A percentile compares a stretch with the other conserved stretches of the same genome.
Evolutionary conservation across 768 basidiomycete genomes (phyloP).

Genomic region (Tulasnella sp.): DNA sequence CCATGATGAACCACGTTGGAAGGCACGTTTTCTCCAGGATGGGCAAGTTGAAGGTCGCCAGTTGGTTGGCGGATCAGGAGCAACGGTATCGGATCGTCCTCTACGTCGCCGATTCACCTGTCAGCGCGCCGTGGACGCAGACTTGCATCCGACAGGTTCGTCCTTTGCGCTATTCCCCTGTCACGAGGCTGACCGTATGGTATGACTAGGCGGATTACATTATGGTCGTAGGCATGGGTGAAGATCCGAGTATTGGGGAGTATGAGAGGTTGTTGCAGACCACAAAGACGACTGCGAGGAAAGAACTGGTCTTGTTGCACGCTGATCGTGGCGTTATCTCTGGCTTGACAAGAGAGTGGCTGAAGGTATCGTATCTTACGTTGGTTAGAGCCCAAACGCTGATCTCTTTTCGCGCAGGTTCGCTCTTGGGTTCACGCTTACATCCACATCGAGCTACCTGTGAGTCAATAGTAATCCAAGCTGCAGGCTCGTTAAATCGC

Average conservation of each 20-base stretch:
- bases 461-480: conserved; percentile 26
- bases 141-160: conserved; percentile 89
- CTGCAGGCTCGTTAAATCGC: neutral
- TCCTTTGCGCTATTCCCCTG: neutral
- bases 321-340: conserved; percentile 78
- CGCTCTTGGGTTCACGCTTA: conserved; percentile 96
- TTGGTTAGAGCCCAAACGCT: neutral
- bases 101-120: conserved; percentile 92
- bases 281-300: conserved; percentile 96
- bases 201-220: conserved; percentile 69
- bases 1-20: conserved; percentile 82
- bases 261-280: conserved; percentile 87
- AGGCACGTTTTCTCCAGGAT: conserved; percentile 91
- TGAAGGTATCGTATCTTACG: conserved; percentile 46
- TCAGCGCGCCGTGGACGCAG: conserved; percentile 93
- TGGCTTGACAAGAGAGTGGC: conserved; percentile 91
- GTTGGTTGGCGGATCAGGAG: conserved; percentile 93
- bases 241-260: conserved; percentile 78
- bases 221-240: conserved; percentile 88
- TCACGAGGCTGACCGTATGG: neutral
- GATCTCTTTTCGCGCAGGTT: conserved; percentile 37
- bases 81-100: conserved; percentile 87
- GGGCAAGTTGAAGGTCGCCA: conserved; percentile 89
- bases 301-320: conserved; percentile 89
- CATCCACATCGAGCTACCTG: conserved; percentile 84